phyloP scores from a whole-genome alignment of 2,329 filamentous ascomycete species.

The Sphaerostilbella broomeana region DNA sequence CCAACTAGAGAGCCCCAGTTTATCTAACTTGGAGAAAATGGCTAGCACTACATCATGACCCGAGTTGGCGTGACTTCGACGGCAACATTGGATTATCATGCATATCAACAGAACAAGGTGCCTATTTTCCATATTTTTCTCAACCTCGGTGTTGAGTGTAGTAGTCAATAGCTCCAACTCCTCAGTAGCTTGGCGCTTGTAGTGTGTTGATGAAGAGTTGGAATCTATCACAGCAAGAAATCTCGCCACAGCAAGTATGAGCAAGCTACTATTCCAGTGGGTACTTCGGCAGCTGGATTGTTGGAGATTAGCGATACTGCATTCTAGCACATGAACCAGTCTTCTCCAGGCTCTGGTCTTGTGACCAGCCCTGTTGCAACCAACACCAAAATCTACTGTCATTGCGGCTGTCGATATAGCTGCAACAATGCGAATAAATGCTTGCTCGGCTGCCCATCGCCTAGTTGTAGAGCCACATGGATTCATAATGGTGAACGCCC shows the following conservation, averaged over 20 bases:
- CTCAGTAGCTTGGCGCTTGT: slow-evolving; percentile 15
- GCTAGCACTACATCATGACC: slow-evolving; percentile 31
- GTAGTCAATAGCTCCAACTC: slow-evolving; percentile 19
- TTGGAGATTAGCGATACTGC: slow-evolving; percentile 17
- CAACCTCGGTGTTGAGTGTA: slow-evolving; percentile 13
- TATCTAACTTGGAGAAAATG: slow-evolving; percentile 36
- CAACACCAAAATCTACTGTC: slow-evolving; percentile 14
- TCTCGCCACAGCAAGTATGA: slow-evolving; percentile 23
- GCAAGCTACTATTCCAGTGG: slow-evolving; percentile 15
- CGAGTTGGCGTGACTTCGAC: slow-evolving; percentile 34
- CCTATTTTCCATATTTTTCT: slow-evolving; percentile 18
- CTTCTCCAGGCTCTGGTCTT: slow-evolving; percentile 19
- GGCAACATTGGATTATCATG: slow-evolving; percentile 41
- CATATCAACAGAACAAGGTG: slow-evolving; percentile 35
- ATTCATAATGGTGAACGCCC: no score
- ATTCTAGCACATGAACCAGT: slow-evolving; percentile 22
- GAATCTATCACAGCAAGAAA: slow-evolving; percentile 20
- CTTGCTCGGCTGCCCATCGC: slow-evolving; percentile 18
- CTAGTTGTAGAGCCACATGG: no score
- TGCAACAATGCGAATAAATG: slow-evolving; percentile 25
- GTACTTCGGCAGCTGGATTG: slow-evolving; percentile 8
- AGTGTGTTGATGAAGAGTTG: slow-evolving; percentile 3
- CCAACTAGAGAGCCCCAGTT: slow-evolving; percentile 25
- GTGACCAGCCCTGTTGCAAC: slow-evolving; percentile 4
- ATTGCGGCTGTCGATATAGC: slow-evolving; percentile 23